Percentiles rank a stretch among this genome's conserved stretches.
Evolutionary conservation across 768 basidiomycete genomes (phyloP).

Genomic region (Sistotremastrum niveocremeum): DNA sequence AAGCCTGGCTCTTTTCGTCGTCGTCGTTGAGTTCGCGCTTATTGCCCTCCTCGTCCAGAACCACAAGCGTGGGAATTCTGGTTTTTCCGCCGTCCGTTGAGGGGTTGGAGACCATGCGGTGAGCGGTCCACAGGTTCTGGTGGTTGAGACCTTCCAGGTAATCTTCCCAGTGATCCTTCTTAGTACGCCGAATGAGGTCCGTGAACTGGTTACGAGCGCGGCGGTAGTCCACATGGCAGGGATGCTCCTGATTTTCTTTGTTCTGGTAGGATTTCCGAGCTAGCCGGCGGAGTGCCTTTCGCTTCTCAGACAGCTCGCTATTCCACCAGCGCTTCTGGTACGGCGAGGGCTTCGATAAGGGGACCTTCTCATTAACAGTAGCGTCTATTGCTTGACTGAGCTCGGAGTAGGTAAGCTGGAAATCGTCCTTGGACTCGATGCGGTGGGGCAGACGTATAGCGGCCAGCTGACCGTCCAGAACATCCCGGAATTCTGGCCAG

Average conservation of each 20-base stretch:
- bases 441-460: neutral
- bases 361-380: constrained; percentile 1
- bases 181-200: constrained; percentile 6
- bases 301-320: constrained; percentile 3
- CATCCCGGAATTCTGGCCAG: constrained; percentile 15
- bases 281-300: too few relatives aligned
- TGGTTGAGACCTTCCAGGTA: constrained; percentile 10
- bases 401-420: too few relatives aligned
- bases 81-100: constrained; percentile 6
- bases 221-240: constrained; percentile 3
- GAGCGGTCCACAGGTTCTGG: constrained; percentile 10
- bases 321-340: constrained; percentile 7
- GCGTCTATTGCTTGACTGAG: too few relatives aligned
- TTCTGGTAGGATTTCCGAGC: neutral
- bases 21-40: too few relatives aligned
- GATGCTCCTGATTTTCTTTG: neutral
- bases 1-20: constrained; percentile 8
- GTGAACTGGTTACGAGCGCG: constrained; percentile 5
- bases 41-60: neutral
- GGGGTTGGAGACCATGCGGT: constrained; percentile 1
- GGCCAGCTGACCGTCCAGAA: constrained; percentile 5
- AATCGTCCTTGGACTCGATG: neutral
- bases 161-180: constrained; percentile 12
- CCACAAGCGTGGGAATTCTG: constrained; percentile 9
- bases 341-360: neutral